Evolutionary conservation across 306 rosid genomes (phyloP).

Genomic region (Cicer bijugum): DNA sequence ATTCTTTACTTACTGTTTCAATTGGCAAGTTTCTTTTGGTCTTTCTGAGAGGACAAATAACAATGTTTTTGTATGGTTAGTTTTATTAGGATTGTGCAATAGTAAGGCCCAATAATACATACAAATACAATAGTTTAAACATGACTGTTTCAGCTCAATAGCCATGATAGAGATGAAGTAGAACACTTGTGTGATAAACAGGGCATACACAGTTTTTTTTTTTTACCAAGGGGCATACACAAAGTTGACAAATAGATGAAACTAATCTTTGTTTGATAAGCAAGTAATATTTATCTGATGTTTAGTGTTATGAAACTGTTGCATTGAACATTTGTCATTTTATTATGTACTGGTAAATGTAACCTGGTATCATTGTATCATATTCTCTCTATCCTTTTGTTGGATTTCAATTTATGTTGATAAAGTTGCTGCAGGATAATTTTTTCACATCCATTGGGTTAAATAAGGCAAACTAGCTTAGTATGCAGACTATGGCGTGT

Average conservation of each 20-base stretch:
- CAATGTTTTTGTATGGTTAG: not conserved
- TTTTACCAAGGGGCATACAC: not conserved
- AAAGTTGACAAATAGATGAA: conserved; percentile 35
- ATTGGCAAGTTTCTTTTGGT: not conserved
- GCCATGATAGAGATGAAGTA: conserved; percentile 4
- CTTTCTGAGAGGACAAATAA: not conserved
- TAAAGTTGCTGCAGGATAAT: conserved; percentile 1
- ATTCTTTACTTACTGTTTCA: not conserved
- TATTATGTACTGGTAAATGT: conserved; percentile 3
- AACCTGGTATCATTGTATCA: not conserved
- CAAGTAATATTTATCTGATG: conserved; percentile 16
- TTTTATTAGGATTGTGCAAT: conserved; percentile 25
- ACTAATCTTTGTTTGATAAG: conserved; percentile 3
- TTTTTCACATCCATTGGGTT: conserved; percentile 18
- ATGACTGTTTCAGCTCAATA: conserved; percentile 6
- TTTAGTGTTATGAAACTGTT: conserved; percentile 18
- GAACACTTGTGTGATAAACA: not conserved
- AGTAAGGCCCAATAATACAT: conserved; percentile 9
- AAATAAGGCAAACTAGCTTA: conserved; percentile 16
- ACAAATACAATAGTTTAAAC: not conserved
- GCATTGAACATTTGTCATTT: conserved; percentile 12
- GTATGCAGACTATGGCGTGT: not conserved
- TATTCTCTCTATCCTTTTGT: conserved; percentile 10
- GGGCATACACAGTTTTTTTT: not conserved
- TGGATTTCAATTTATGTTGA: conserved; percentile 26